Conservation (phyloP, 2,329 filamentous ascomycete genomes). For the Hypoxylon sp. region DNA sequence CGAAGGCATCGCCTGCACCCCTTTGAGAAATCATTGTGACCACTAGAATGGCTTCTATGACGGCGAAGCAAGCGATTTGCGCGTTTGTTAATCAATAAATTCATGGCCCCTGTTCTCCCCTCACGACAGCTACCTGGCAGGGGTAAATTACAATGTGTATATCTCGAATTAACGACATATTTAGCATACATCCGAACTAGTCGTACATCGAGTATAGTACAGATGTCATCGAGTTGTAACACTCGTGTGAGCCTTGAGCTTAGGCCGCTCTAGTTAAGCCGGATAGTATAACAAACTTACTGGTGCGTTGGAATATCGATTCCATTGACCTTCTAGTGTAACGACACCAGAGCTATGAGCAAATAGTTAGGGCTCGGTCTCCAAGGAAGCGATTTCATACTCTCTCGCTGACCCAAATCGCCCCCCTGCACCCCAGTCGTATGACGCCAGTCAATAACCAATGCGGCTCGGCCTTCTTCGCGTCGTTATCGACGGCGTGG, state of each 20-base stretch:
- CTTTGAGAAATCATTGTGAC: not conserved
- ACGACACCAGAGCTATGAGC: not conserved
- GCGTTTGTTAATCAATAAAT: not conserved
- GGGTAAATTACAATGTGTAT: not conserved
- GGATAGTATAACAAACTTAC: slow-evolving; percentile 2
- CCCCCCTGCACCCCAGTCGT: slow-evolving; percentile 88
- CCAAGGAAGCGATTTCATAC: slow-evolving; percentile 60
- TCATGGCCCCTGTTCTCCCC: not conserved
- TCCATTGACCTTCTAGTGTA: not conserved
- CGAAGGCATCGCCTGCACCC: not conserved
- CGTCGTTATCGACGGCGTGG: slow-evolving; percentile 93
- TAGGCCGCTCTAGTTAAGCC: not conserved
- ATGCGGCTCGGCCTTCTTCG: slow-evolving; percentile 90
- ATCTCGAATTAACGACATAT: not conserved
- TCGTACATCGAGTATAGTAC: slow-evolving; percentile 7
- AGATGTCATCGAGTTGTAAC: not conserved
- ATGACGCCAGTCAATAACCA: slow-evolving; percentile 90
- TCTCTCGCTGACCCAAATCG: slow-evolving; percentile 91
- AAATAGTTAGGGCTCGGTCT: not conserved
- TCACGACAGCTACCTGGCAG: not conserved
- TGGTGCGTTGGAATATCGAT: not conserved
- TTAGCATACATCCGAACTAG: not conserved
- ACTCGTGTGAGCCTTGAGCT: not conserved
- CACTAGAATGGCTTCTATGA: not conserved
- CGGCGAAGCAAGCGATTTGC: no score